Conservation (phyloP, 2,329 filamentous ascomycete species). For the Diaporthe sp. region DNA sequence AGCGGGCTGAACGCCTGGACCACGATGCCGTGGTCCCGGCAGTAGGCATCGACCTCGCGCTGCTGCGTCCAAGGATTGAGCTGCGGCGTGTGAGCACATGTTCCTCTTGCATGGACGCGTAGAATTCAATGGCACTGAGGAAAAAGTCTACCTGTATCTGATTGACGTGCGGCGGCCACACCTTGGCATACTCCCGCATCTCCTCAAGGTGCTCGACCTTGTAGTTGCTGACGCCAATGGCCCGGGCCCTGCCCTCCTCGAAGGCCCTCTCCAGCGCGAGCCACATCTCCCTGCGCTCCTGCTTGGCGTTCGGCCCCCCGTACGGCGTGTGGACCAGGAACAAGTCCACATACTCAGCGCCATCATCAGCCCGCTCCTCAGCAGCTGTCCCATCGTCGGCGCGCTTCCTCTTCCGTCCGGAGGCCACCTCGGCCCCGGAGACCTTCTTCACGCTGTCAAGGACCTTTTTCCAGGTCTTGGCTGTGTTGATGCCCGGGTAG, state of each 20-base stretch:
- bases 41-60: constrained; percentile 69
- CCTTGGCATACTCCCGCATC: constrained; percentile 20
- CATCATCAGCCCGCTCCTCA: not conserved
- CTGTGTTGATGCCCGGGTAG: constrained; percentile 15
- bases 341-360: constrained; percentile 26
- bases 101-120: rapidly evolving
- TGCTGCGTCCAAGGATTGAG: constrained; percentile 78
- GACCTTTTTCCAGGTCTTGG: constrained; percentile 17
- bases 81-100: constrained; percentile 32
- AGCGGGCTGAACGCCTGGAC: constrained; percentile 67
- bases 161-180: constrained; percentile 36
- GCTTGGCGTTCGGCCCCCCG: constrained; percentile 4
- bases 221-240: constrained; percentile 32
- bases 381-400: not conserved
- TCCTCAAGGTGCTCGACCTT: constrained; percentile 30
- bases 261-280: constrained; percentile 26
- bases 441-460: constrained; percentile 19
- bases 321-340: constrained; percentile 34
- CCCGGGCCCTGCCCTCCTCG: constrained; percentile 11
- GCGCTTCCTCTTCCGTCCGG: not conserved
- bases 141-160: constrained; percentile 16
- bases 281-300: constrained; percentile 30
- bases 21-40: constrained; percentile 62
- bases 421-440: not conserved
- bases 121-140: not conserved